phyloP scores from a whole-genome alignment of 148 eudicot species.

The Pouteria glomerata region DNA sequence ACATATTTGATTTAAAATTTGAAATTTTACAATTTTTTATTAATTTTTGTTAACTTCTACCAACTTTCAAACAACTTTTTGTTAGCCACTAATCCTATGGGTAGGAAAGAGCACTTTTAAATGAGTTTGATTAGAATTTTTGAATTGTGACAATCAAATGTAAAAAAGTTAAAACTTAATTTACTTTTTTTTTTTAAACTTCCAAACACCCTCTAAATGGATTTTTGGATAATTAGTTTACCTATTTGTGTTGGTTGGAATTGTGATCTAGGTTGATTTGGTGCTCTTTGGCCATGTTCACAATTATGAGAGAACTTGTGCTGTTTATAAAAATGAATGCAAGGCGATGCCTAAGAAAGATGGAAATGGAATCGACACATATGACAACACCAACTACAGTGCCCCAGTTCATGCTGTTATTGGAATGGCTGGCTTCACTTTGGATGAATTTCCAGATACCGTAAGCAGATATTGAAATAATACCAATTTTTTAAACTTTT shows the following conservation, averaged over 20 bases:
- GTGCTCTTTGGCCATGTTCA: constrained; percentile 72
- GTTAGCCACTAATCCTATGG: no score
- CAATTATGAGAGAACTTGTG: constrained; percentile 75
- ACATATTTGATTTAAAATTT: no score
- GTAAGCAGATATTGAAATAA: constrained; percentile 14
- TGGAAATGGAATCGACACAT: constrained; percentile 52
- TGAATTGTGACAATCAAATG: background rate
- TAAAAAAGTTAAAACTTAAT: no score
- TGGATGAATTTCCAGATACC: constrained; percentile 43
- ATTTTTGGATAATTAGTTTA: background rate
- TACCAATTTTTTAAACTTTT: background rate
- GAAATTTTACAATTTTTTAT: no score
- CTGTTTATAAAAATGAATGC: constrained; percentile 54
- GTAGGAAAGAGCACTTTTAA: no score
- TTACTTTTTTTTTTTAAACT: background rate
- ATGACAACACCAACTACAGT: constrained; percentile 42
- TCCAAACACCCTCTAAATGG: no score
- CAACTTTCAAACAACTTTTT: no score
- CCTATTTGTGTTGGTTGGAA: background rate
- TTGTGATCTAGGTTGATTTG: constrained; percentile 46
- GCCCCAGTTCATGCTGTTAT: constrained; percentile 82
- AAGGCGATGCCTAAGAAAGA: constrained; percentile 61
- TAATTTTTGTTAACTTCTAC: no score
- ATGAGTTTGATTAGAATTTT: background rate
- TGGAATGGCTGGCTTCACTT: constrained; percentile 85